Evolutionary conservation across 164 flowering plant species (phyloP).

Genomic region (Umbellularia californica): DNA sequence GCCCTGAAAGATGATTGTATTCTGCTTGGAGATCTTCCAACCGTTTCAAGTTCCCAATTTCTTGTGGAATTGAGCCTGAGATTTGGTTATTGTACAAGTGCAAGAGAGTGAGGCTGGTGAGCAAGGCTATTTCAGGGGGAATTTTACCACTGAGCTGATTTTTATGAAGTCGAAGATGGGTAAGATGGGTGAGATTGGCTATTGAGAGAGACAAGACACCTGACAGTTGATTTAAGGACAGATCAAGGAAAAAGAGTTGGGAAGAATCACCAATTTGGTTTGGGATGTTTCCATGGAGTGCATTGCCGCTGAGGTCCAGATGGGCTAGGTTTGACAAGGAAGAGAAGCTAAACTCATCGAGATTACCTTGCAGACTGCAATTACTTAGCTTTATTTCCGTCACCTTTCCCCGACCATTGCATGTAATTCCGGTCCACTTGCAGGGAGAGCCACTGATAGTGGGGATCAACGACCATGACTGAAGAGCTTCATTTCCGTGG

Average conservation of each 20-base stretch:
- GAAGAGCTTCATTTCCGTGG: not conserved
- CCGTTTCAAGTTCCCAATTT: conserved; percentile 25
- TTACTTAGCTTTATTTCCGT: conserved; percentile 7
- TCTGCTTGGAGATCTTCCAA: conserved; percentile 36
- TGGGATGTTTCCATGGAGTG: conserved; percentile 20
- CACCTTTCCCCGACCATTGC: conserved; percentile 14
- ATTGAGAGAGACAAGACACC: conserved; percentile 24
- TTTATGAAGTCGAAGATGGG: conserved; percentile 4
- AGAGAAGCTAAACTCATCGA: conserved; percentile 18
- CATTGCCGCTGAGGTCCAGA: conserved; percentile 11
- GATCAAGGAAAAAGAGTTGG: too few relatives aligned
- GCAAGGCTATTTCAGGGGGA: conserved; percentile 26
- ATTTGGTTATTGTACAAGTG: conserved; percentile 1
- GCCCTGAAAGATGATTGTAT: too few relatives aligned
- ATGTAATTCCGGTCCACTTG: conserved; percentile 17
- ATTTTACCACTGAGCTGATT: conserved; percentile 16
- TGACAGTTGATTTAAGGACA: conserved; percentile 18
- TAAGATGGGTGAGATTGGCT: conserved; percentile 21
- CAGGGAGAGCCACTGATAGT: not conserved
- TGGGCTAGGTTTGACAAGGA: conserved; percentile 17
- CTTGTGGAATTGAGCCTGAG: conserved; percentile 1
- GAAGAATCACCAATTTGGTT: conserved; percentile 13
- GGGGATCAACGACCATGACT: not conserved
- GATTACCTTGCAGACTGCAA: conserved; percentile 10
- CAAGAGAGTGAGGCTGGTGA: conserved; percentile 3